Evolutionary conservation across 306 rosid genomes (phyloP).

Genomic region (Urtica urens): DNA sequence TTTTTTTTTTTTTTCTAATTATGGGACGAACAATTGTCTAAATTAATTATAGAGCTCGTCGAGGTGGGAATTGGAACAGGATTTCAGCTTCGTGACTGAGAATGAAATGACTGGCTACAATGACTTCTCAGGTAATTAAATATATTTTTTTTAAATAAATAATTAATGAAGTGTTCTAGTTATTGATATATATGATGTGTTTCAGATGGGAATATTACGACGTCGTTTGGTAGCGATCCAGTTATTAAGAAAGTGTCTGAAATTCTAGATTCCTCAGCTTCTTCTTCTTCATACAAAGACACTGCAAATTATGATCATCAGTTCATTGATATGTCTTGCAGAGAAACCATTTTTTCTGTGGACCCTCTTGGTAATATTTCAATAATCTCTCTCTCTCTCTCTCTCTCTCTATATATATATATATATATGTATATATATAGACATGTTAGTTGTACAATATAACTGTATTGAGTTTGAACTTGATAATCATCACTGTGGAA

Average conservation of each 20-base stretch:
- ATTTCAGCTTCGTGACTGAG: conserved; percentile 44
- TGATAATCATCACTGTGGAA: too few relatives aligned
- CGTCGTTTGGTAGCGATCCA: conserved; percentile 32
- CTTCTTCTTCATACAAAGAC: conserved; percentile 51
- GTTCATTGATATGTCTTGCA: conserved; percentile 10
- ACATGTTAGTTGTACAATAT: too few relatives aligned
- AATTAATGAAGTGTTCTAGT: not conserved
- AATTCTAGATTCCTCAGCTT: conserved; percentile 50
- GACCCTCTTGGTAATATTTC: conserved; percentile 28
- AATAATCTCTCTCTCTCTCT: conserved; percentile 1
- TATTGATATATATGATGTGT: not conserved
- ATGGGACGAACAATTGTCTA: not conserved
- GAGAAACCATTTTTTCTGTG: conserved; percentile 3
- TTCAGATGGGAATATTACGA: conserved; percentile 35
- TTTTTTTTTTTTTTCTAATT: not conserved
- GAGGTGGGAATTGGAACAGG: conserved; percentile 40
- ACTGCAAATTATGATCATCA: conserved; percentile 14
- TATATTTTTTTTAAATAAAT: not conserved
- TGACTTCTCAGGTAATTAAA: conserved; percentile 12
- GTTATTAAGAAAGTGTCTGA: conserved; percentile 26
- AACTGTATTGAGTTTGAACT: too few relatives aligned
- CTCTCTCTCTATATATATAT: not conserved
- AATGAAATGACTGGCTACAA: conserved; percentile 4
- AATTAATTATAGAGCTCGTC: conserved; percentile 23
- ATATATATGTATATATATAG: too few relatives aligned